Evolutionary conservation across 2,329 filamentous ascomycete species (phyloP).

Genomic region (Pestalotiopsis sp.): DNA sequence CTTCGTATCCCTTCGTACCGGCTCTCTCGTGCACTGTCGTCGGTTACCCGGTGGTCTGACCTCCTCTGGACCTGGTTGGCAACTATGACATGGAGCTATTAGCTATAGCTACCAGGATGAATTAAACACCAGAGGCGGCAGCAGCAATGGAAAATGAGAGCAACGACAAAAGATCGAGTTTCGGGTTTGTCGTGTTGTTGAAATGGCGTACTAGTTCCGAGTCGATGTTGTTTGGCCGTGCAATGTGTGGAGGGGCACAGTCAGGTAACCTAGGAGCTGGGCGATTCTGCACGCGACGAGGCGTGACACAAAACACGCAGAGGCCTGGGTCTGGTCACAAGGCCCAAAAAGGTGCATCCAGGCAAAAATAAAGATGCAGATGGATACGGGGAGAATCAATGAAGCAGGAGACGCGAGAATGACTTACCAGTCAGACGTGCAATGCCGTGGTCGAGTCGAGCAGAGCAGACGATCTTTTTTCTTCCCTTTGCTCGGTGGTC

Average conservation of each 20-base stretch:
- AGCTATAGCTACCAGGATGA: no score
- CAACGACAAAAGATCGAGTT: no score
- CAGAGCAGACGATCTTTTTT: conserved; percentile 17
- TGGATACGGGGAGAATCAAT: conserved; percentile 17
- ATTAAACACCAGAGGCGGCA: no score
- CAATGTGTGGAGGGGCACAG: conserved; percentile 13
- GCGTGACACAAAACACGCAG: conserved; percentile 27
- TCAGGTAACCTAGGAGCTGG: not conserved
- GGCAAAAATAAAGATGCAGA: conserved; percentile 9
- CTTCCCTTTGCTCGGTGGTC: not conserved
- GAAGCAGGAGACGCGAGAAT: conserved; percentile 27
- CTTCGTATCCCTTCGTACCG: not conserved
- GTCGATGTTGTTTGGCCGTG: not conserved
- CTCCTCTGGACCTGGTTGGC: no score
- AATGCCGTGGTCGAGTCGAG: conserved; percentile 19
- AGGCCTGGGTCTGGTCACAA: conserved; percentile 1
- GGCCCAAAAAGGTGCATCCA: conserved; percentile 22
- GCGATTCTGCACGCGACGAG: conserved; percentile 30
- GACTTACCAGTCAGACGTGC: conserved; percentile 19
- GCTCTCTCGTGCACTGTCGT: no score
- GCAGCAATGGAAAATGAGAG: no score
- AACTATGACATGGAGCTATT: no score
- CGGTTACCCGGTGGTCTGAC: no score
- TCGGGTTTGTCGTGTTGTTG: no score
- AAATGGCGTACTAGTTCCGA: no score